phyloP scores from a whole-genome alignment of 1,284 basidiomycete species.

The Irpex rosettiformis region DNA sequence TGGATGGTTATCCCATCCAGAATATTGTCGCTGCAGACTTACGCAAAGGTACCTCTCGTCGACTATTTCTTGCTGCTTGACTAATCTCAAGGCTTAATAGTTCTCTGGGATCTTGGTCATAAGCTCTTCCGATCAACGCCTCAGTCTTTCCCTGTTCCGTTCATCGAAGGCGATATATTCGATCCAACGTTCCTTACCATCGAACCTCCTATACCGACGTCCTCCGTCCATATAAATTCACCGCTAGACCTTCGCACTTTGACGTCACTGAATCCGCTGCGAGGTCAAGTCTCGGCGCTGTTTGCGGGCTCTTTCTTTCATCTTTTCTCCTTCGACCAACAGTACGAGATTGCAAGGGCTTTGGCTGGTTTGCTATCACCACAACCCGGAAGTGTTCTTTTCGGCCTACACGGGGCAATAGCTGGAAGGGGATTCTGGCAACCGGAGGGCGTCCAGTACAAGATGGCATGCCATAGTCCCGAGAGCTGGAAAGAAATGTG shows the following conservation, averaged over 20 bases:
- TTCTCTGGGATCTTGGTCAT: slow-evolving; percentile 10
- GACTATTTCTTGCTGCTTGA: background rate
- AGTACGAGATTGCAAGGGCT: slow-evolving; percentile 33
- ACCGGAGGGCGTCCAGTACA: background rate
- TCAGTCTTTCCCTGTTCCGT: slow-evolving; percentile 37
- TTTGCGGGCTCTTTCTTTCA: slow-evolving; percentile 45
- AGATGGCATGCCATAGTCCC: slow-evolving; percentile 25
- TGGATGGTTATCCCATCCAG: slow-evolving; percentile 32
- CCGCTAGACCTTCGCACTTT: slow-evolving; percentile 29
- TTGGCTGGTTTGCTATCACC: slow-evolving; percentile 36
- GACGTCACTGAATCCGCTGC: slow-evolving; percentile 31
- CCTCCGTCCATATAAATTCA: slow-evolving; percentile 11
- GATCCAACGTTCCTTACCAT: slow-evolving; percentile 28
- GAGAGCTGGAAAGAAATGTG: slow-evolving; percentile 16
- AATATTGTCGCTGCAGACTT: slow-evolving; percentile 32
- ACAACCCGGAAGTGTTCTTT: slow-evolving; percentile 30
- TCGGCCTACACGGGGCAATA: slow-evolving; percentile 25
- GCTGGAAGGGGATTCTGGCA: slow-evolving; percentile 7
- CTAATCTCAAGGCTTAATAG: background rate
- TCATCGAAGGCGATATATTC: slow-evolving; percentile 42
- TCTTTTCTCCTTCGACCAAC: slow-evolving; percentile 39
- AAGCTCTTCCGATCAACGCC: slow-evolving; percentile 26
- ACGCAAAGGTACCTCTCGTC: slow-evolving; percentile 24
- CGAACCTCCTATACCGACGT: slow-evolving; percentile 19
- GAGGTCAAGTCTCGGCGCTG: slow-evolving; percentile 39